These are phyloP conservation scores for Xylaria sp. DNA, from an alignment of 2,329 filamentous ascomycete genomes.

Conservation along the genomic window DNA sequence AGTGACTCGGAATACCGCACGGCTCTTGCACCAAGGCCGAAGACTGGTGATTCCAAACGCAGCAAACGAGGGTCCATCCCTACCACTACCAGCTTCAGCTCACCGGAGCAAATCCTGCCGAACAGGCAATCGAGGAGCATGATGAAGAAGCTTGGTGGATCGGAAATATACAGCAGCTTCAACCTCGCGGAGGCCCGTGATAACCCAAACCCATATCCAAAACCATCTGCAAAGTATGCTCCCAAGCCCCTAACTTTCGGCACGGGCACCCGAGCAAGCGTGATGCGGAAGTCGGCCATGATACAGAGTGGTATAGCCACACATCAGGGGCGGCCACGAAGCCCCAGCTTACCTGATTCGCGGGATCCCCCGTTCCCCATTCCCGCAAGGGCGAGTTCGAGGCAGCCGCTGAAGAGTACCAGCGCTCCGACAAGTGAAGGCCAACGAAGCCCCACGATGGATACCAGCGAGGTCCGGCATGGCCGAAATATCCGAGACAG, in stretches of 20 bases:
- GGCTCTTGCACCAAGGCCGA: conserved; percentile 63
- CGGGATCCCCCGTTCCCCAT: conserved; percentile 86
- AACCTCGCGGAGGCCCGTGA: conserved; percentile 39
- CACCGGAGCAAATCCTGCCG: conserved; percentile 45
- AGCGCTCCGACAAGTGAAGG: conserved; percentile 72
- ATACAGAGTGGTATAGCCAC: conserved; percentile 77
- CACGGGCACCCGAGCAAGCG: conserved; percentile 53
- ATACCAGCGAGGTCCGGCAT: conserved; percentile 56
- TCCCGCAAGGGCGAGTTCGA: conserved; percentile 84
- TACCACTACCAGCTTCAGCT: conserved; percentile 42
- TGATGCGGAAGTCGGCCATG: conserved; percentile 77
- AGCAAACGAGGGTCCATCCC: conserved; percentile 51
- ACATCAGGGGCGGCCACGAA: conserved; percentile 66
- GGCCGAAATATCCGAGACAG: conserved; percentile 52
- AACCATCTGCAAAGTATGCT: conserved; percentile 36
- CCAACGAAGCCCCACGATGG: conserved; percentile 77
- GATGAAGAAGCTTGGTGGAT: conserved; percentile 41
- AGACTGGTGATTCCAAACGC: conserved; percentile 40
- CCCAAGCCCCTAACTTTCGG: conserved; percentile 41
- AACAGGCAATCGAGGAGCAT: conserved; percentile 35
- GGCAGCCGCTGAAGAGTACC: conserved; percentile 66
- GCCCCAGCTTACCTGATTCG: conserved; percentile 64
- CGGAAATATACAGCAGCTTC: conserved; percentile 51
- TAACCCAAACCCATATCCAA: conserved; percentile 31
- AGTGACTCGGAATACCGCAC: conserved; percentile 71